Conservation (phyloP, 2,329 filamentous ascomycete genomes). For the Sordariomycetes sp. region DNA sequence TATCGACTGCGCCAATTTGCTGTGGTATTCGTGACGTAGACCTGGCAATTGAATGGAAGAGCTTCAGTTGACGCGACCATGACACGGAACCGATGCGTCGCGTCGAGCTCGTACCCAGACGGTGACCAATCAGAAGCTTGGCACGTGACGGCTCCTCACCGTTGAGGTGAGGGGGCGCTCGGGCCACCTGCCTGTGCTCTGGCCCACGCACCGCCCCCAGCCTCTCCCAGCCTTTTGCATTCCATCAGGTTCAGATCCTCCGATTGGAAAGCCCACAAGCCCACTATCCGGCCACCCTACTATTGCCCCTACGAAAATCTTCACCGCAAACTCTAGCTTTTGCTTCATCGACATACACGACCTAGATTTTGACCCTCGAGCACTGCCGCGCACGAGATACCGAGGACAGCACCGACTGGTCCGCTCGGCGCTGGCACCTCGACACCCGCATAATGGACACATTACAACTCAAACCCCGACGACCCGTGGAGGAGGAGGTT, state of each 20-base stretch:
- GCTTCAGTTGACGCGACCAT: conserved; percentile 3
- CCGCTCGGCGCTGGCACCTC: conserved; percentile 1
- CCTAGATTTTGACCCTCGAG: conserved; percentile 1
- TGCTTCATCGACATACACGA: neutral
- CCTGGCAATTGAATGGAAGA: too few species aligned
- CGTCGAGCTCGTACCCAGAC: neutral
- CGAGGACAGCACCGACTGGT: neutral
- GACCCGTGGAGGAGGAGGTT: conserved; percentile 49
- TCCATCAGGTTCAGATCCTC: conserved; percentile 1
- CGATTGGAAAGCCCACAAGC: conserved; percentile 1
- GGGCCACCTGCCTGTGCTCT: neutral
- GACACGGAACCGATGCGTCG: conserved; percentile 2
- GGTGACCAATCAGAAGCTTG: neutral
- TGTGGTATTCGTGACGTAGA: too few species aligned
- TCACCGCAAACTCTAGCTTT: neutral
- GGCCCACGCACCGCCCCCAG: neutral
- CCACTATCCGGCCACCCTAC: neutral
- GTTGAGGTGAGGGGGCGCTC: neutral
- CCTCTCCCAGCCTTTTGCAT: conserved; percentile 2
- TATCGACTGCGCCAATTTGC: too few species aligned
- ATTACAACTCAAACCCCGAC: conserved; percentile 41
- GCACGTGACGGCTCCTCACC: conserved; percentile 1
- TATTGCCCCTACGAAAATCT: neutral
- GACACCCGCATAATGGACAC: conserved; percentile 37
- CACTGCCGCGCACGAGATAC: neutral